Conservation (phyloP, 2,329 filamentous ascomycete species). For the Talaromyces islandicus region DNA sequence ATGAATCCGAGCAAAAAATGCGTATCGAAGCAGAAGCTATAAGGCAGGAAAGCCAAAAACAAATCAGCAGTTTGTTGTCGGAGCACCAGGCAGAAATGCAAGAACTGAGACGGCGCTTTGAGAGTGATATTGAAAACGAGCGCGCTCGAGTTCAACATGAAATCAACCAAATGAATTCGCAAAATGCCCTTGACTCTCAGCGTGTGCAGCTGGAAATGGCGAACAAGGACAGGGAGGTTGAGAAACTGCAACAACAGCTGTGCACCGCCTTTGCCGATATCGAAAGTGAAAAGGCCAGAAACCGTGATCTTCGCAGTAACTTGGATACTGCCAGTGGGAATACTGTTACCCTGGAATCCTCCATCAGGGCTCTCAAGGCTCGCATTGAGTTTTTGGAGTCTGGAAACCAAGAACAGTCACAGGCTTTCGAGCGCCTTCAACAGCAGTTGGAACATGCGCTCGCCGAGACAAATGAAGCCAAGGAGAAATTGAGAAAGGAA, state of each 20-base stretch:
- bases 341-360: conserved; percentile 64
- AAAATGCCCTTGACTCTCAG: conserved; percentile 33
- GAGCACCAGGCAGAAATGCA: conserved; percentile 64
- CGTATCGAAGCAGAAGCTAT: conserved; percentile 38
- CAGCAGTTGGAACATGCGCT: conserved; percentile 72
- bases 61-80: conserved; percentile 54
- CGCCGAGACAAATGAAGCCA: conserved; percentile 60
- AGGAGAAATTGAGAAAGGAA: conserved; percentile 80
- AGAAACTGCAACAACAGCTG: conserved; percentile 36
- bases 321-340: conserved; percentile 56
- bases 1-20: conserved; percentile 49
- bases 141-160: conserved; percentile 31
- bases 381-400: conserved; percentile 87
- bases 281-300: conserved; percentile 59
- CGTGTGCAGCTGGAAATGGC: conserved; percentile 41
- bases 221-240: conserved; percentile 50
- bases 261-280: conserved; percentile 43
- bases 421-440: conserved; percentile 77
- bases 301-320: conserved; percentile 52
- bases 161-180: conserved; percentile 29
- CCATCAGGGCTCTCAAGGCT: conserved; percentile 68
- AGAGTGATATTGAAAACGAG: conserved; percentile 63
- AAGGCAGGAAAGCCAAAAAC: conserved; percentile 40
- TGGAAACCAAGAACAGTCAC: conserved; percentile 80
- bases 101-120: conserved; percentile 56